phyloP scores from a whole-genome alignment of 2,329 filamentous ascomycete genomes.

The Zasmidium cellare region DNA sequence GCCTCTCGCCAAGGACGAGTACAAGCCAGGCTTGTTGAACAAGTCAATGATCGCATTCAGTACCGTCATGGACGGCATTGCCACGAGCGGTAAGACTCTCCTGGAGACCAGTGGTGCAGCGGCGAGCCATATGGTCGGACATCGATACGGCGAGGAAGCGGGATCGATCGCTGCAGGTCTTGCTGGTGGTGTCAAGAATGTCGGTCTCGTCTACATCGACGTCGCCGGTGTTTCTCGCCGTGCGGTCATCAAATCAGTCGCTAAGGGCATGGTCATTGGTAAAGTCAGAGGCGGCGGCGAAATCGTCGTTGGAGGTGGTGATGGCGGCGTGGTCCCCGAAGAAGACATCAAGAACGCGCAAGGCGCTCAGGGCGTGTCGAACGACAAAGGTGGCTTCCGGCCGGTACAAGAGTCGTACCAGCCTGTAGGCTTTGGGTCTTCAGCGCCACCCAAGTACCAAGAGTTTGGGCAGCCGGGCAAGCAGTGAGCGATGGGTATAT shows the following conservation, averaged over 20 bases:
- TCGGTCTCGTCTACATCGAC: conserved; percentile 95
- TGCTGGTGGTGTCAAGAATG: conserved; percentile 89
- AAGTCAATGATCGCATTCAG: conserved; percentile 96
- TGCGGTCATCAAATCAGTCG: conserved; percentile 90
- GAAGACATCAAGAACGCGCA: conserved; percentile 38
- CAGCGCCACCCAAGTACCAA: conserved; percentile 30
- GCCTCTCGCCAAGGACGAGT: conserved; percentile 51
- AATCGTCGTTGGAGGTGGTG: conserved; percentile 70
- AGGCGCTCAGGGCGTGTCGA: conserved; percentile 25
- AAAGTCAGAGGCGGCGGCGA: conserved; percentile 73
- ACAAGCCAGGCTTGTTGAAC: conserved; percentile 91
- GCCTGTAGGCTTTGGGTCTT: conserved; percentile 27
- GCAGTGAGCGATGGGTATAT: neutral
- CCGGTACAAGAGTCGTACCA: conserved; percentile 26
- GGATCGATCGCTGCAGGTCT: conserved; percentile 73
- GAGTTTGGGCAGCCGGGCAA: conserved; percentile 24
- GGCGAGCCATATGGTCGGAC: conserved; percentile 83
- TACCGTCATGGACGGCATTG: conserved; percentile 90
- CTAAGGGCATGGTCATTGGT: conserved; percentile 92
- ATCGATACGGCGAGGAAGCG: conserved; percentile 84
- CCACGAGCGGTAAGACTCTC: conserved; percentile 78
- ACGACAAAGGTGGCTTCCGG: conserved; percentile 19
- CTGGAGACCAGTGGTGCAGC: conserved; percentile 73
- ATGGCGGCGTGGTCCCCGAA: conserved; percentile 48
- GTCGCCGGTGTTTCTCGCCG: conserved; percentile 87